Conservation (phyloP, 441 rosid genomes). For the Erodium texanum region DNA sequence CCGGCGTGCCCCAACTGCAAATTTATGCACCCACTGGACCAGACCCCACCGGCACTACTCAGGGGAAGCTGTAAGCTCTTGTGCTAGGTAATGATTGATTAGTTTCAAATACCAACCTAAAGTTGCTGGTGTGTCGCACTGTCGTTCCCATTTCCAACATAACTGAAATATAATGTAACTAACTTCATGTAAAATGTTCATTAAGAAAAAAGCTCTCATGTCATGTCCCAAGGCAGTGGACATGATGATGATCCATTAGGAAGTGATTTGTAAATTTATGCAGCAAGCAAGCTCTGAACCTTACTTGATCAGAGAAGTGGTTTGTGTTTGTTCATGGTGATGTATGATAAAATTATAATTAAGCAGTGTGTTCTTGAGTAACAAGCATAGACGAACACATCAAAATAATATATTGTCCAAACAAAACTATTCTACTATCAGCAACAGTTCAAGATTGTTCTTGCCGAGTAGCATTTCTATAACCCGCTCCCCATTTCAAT, state of each 20-base stretch:
- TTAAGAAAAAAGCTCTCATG: not conserved
- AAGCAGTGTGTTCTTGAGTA: not conserved
- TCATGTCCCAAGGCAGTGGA: slow-evolving; percentile 2
- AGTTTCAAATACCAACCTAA: not conserved
- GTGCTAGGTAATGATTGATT: slow-evolving; percentile 26
- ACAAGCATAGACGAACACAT: no score
- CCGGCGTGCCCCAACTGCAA: slow-evolving; percentile 89
- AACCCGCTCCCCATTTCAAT: not conserved
- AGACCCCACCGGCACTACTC: slow-evolving; percentile 35
- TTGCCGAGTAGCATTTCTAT: not conserved
- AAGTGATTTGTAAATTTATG: not conserved
- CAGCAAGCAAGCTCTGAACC: not conserved
- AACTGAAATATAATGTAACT: not conserved
- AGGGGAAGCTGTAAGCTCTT: slow-evolving; percentile 45
- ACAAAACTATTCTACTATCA: no score
- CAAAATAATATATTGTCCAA: not conserved
- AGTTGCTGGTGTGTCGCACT: not conserved
- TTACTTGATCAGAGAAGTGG: no score
- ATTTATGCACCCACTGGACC: slow-evolving; percentile 67
- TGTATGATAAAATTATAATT: not conserved
- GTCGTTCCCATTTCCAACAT: not conserved
- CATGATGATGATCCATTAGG: not conserved
- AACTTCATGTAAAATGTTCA: not conserved
- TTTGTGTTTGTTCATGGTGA: not conserved
- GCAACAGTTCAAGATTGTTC: not conserved